Conservation (phyloP, 768 basidiomycete species). For the Cystofilobasidium bisporidii region DNA sequence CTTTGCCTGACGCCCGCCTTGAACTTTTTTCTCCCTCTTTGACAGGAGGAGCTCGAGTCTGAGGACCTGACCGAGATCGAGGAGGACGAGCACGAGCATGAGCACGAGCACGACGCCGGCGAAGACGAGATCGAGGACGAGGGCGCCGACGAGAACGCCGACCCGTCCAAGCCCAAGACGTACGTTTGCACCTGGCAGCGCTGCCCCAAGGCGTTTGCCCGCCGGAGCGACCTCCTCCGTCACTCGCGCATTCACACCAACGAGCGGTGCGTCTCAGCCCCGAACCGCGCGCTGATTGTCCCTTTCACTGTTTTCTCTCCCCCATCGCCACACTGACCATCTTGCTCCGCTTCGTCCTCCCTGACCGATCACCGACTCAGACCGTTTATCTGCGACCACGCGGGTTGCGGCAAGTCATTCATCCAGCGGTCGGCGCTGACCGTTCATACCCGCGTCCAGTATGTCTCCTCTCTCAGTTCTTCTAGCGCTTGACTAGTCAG, state of each 20-base stretch:
- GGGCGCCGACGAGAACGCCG: background rate
- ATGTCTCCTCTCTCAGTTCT: background rate
- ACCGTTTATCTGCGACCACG: slow-evolving; percentile 34
- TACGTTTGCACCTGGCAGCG: background rate
- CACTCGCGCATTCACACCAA: slow-evolving; percentile 44
- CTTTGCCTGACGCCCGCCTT: too few relatives aligned
- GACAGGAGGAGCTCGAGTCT: too few relatives aligned
- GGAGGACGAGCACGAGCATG: background rate
- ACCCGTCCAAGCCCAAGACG: background rate
- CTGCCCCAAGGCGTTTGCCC: background rate
- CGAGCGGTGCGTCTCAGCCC: slow-evolving; percentile 39
- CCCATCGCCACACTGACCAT: background rate
- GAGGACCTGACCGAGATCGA: background rate
- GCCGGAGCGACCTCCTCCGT: slow-evolving; percentile 28
- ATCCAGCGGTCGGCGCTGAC: slow-evolving; percentile 39
- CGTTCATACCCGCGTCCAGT: slow-evolving; percentile 40
- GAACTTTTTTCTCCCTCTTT: too few relatives aligned
- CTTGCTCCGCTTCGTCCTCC: background rate
- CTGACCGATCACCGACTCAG: slow-evolving; percentile 27
- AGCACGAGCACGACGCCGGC: background rate
- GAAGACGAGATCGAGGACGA: background rate
- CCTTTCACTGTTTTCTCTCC: background rate
- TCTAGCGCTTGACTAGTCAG: too few relatives aligned
- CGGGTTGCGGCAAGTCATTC: slow-evolving; percentile 36
- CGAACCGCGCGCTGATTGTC: too few relatives aligned